Evolutionary conservation across 768 basidiomycete species (phyloP), one percentile per base, ranked within the genome.

Genomic region (Lactifluus piperatus): DNA sequence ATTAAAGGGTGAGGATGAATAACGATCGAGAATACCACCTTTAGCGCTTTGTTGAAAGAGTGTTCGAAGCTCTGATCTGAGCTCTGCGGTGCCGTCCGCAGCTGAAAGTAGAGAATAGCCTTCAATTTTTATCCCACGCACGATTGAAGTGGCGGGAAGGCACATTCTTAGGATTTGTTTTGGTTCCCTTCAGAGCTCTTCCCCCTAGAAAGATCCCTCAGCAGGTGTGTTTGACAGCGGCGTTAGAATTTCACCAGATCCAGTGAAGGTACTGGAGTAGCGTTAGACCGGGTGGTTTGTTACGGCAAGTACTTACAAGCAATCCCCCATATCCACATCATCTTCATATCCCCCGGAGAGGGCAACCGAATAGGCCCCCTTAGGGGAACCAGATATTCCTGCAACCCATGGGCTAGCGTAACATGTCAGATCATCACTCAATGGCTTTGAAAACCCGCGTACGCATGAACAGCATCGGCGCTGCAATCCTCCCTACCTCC

Each of bases 271-370:
- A 63, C 88, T 91, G 67, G 18, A 47, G 7, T 27, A 26, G 5
- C 26, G 18, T 20, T 45, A 51, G 36, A 34, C 16, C 3, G 24
- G 39, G 55, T 22, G 13, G 27, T 10, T 66, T 11, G 43, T 41
- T 9, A 46, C 2, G 46, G 26, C 48, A 56, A 20, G 8, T 30
- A 81, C 88, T 71, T 67, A 91, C 89, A 92, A 92, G 13, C 79
- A 86, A 62, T 91, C 85, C 54, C 90, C 90, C 16, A 83, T 69
- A 62, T 93, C 90, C 18, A 92, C 79, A 64, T 92, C 91, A 55
- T 92, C 91, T 32, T 88, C 86, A 57, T 93, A 93, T 2, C 90
- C 93, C 11, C 94, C 94, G 41, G 89, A 92, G 3, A 95, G 79
- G 2, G 88, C 92, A 14, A 97, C 80, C 44, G 89, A 92, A 64